Percentiles rank a stretch among this genome's conserved stretches.
Conservation (phyloP, 1,139 yeast species). For the Hyphopichia wangnamkhiaoensis region DNA sequence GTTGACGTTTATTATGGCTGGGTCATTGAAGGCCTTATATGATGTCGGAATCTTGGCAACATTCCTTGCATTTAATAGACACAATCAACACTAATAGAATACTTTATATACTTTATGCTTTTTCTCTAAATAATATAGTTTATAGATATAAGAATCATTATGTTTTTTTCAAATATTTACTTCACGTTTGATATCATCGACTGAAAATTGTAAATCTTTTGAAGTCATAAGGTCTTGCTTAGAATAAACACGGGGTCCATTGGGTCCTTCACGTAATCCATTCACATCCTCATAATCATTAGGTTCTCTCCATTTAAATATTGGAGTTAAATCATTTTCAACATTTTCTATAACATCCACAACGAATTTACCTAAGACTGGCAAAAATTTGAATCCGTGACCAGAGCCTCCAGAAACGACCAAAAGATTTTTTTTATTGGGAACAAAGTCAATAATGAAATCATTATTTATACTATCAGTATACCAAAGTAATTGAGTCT, state of each 20-base stretch:
- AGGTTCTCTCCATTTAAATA: slow-evolving; percentile 35
- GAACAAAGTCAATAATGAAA: too few species aligned
- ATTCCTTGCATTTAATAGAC: slow-evolving; percentile 31
- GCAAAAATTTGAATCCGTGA: slow-evolving; percentile 39
- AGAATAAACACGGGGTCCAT: too few species aligned
- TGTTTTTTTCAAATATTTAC: too few species aligned
- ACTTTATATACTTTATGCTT: neutral
- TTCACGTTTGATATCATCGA: too few species aligned
- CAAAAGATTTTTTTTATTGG: slow-evolving; percentile 33
- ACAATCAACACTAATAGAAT: slow-evolving; percentile 17
- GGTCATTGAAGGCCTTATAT: slow-evolving; percentile 37
- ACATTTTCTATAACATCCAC: slow-evolving; percentile 25
- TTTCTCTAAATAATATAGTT: too few species aligned
- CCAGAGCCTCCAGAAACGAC: slow-evolving; percentile 51
- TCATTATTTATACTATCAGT: too few species aligned
- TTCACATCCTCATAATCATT: slow-evolving; percentile 13
- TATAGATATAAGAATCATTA: too few species aligned
- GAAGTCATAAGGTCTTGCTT: too few species aligned
- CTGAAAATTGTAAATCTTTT: too few species aligned
- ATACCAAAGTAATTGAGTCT: too few species aligned
- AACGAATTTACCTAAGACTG: slow-evolving; percentile 33
- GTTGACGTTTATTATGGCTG: slow-evolving; percentile 42
- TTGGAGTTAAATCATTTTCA: slow-evolving; percentile 20
- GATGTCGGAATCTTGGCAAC: slow-evolving; percentile 41
- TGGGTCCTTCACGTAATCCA: too few species aligned